Evolutionary conservation across 2,329 filamentous ascomycete genomes (phyloP).

Genomic region (Fusarium albosuccineum): DNA sequence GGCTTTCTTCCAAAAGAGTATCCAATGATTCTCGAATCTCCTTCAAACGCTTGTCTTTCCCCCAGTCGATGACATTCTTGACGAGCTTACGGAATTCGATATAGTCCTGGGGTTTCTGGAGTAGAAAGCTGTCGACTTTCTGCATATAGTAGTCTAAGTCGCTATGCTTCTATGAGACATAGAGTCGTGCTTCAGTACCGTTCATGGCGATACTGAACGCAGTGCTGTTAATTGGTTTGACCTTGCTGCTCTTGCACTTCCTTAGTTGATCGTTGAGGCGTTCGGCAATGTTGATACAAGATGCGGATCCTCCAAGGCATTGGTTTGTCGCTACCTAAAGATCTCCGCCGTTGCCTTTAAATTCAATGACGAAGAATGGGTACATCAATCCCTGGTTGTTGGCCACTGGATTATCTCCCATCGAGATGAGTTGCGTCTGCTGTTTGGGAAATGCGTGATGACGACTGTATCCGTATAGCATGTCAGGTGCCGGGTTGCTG

Average conservation of each 20-base stretch:
- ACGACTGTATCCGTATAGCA: slow-evolving; percentile 23
- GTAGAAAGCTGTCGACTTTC: slow-evolving; percentile 45
- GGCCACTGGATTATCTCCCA: background rate
- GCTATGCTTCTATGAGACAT: slow-evolving; percentile 52
- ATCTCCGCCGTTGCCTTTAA: slow-evolving; percentile 45
- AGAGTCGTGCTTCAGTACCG: slow-evolving; percentile 49
- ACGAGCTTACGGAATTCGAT: slow-evolving; percentile 49
- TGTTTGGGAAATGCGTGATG: slow-evolving; percentile 2
- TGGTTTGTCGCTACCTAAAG: slow-evolving; percentile 54
- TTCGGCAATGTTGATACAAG: slow-evolving; percentile 51
- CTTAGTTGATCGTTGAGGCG: slow-evolving; percentile 44
- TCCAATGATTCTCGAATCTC: slow-evolving; percentile 35
- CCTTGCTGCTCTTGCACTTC: slow-evolving; percentile 35
- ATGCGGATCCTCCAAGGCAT: slow-evolving; percentile 50
- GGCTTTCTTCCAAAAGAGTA: background rate
- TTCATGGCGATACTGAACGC: slow-evolving; percentile 5
- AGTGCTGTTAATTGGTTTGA: slow-evolving; percentile 41
- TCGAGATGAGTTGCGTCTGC: background rate
- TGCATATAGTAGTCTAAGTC: slow-evolving; percentile 49
- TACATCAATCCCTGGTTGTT: background rate
- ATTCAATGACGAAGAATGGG: slow-evolving; percentile 33
- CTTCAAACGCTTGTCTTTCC: slow-evolving; percentile 42
- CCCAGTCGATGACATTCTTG: slow-evolving; percentile 54
- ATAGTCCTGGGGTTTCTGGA: slow-evolving; percentile 47
- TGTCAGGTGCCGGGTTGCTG: slow-evolving; percentile 20